These are phyloP conservation scores for Colletotrichum chrysophilum DNA, from an alignment of 2,329 filamentous ascomycete species.

Conservation along the genomic window DNA sequence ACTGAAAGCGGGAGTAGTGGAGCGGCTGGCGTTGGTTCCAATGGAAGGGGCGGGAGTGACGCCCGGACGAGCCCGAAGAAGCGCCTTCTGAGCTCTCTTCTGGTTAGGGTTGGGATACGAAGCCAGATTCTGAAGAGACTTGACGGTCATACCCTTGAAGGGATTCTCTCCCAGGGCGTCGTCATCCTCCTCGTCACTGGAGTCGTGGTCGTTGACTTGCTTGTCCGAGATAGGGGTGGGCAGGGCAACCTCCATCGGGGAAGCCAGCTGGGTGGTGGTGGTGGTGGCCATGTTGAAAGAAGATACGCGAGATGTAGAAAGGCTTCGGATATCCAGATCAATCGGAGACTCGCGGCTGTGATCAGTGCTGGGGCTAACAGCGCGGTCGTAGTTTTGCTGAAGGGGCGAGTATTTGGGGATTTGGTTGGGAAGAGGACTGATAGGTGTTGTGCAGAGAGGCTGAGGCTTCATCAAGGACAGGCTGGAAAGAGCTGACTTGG, in stretches of 20 bases:
- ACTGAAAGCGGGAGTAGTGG: slow-evolving; percentile 3
- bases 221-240: slow-evolving; percentile 26
- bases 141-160: slow-evolving; percentile 46
- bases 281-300: slow-evolving; percentile 27
- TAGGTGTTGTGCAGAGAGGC: slow-evolving; percentile 24
- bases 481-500: slow-evolving; percentile 39
- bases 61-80: slow-evolving; percentile 35
- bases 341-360: neutral
- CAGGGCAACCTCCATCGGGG: slow-evolving; percentile 25
- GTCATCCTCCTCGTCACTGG: slow-evolving; percentile 28
- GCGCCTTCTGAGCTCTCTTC: slow-evolving; percentile 52
- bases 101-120: slow-evolving; percentile 62
- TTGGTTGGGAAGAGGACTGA: slow-evolving; percentile 19
- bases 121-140: slow-evolving; percentile 57
- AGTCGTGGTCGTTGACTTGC: slow-evolving; percentile 26
- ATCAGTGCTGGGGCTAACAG: slow-evolving; percentile 43
- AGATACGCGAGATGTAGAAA: slow-evolving; percentile 30
- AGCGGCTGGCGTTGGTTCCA: slow-evolving; percentile 20
- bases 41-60: slow-evolving; percentile 17
- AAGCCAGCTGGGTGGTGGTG: slow-evolving; percentile 18
- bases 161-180: slow-evolving; percentile 32
- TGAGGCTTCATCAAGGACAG: slow-evolving; percentile 38
- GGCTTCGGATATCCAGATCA: slow-evolving; percentile 4
- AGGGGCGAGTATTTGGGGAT: slow-evolving; percentile 52
- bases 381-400: slow-evolving; percentile 60